These are phyloP conservation scores for Cercospora berteroae DNA, from an alignment of 2,329 filamentous ascomycete genomes.

Conservation along the genomic window DNA sequence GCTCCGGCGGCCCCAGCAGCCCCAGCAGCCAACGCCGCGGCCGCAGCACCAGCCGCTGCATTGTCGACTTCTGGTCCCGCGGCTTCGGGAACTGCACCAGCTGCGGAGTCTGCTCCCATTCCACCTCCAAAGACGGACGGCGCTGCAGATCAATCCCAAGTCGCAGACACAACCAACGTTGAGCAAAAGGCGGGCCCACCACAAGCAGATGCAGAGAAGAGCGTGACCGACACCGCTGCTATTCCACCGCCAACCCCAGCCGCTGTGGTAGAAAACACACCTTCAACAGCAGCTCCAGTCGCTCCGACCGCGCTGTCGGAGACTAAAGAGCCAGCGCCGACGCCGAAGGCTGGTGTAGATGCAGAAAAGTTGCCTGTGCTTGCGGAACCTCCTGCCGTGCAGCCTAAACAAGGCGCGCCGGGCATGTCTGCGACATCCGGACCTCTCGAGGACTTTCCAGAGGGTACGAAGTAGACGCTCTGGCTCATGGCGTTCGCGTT, in stretches of 20 bases:
- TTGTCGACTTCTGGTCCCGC: constrained; percentile 11
- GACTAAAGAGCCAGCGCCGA: constrained; percentile 7
- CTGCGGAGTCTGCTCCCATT: constrained; percentile 22
- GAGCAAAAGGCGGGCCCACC: not conserved
- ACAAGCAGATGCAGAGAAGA: not conserved
- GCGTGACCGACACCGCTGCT: not conserved
- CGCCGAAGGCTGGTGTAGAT: constrained; percentile 1
- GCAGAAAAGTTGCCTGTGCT: constrained; percentile 16
- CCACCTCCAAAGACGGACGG: constrained; percentile 23
- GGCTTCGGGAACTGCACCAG: constrained; percentile 19
- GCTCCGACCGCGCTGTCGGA: not conserved
- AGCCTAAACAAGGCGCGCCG: constrained; percentile 12
- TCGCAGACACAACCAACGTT: not conserved
- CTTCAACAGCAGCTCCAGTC: constrained; percentile 5
- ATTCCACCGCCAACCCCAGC: not conserved
- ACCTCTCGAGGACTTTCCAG: constrained; percentile 26
- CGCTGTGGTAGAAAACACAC: not conserved
- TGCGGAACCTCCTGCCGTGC: constrained; percentile 5
- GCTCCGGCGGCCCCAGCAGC: not conserved
- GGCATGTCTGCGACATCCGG: constrained; percentile 29
- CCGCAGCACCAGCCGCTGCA: constrained; percentile 2
- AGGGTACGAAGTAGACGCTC: constrained; percentile 10
- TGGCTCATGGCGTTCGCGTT: not conserved
- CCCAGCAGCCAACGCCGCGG: not conserved
- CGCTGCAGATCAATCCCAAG: constrained; percentile 3